Conservation (phyloP, 2,329 filamentous ascomycete species). For the Pestalotiopsis sp. region DNA sequence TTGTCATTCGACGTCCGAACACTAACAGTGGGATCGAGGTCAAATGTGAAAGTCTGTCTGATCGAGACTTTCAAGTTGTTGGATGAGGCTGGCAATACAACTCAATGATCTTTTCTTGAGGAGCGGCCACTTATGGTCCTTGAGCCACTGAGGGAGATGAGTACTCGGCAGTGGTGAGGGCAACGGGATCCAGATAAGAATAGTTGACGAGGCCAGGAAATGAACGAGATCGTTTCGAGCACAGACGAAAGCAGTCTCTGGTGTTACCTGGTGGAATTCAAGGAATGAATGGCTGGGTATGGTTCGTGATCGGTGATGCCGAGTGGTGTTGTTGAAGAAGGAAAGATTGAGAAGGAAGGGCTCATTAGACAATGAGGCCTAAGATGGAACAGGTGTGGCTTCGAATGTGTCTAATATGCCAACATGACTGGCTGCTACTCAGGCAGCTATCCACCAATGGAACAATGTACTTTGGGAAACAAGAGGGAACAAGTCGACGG, state of each 20-base stretch:
- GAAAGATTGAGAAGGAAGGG: constrained; percentile 18
- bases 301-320: not conserved
- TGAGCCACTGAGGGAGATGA: not conserved
- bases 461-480: constrained; percentile 28
- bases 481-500: constrained; percentile 28
- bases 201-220: not conserved
- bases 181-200: not conserved
- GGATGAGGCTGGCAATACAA: not conserved
- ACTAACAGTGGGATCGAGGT: not conserved
- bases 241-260: not conserved
- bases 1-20: constrained; percentile 30
- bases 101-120: not conserved
- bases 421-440: constrained; percentile 46
- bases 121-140: not conserved
- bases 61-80: constrained; percentile 10
- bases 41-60: not conserved
- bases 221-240: not conserved
- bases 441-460: constrained; percentile 41
- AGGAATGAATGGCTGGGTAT: not conserved
- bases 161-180: not conserved
- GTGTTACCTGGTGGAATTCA: not conserved
- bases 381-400: constrained; percentile 42
- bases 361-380: constrained; percentile 17
- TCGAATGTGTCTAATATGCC: constrained; percentile 36
- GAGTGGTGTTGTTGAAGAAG: constrained; percentile 4